phyloP scores from a whole-genome alignment of 148 eudicot genomes.

The Diospyros kaki region DNA sequence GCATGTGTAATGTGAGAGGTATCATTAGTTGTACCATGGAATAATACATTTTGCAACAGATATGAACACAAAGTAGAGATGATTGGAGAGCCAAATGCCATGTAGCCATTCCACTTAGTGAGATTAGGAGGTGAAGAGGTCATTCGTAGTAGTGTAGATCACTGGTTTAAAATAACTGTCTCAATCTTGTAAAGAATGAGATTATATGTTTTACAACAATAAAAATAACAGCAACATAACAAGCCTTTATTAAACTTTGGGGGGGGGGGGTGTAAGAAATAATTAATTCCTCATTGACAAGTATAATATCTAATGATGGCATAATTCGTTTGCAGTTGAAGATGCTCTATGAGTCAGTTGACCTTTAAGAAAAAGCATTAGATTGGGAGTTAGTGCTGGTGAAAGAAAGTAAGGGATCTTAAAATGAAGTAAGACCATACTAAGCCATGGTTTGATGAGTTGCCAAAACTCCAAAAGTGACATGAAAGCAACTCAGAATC shows the following conservation, averaged over 20 bases:
- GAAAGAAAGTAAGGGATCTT: background rate
- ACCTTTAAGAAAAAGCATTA: background rate
- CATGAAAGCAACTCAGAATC: too few species aligned
- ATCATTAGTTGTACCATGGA: background rate
- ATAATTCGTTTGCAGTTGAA: too few species aligned
- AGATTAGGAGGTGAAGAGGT: too few species aligned
- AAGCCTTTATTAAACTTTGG: too few species aligned
- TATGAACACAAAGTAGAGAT: background rate
- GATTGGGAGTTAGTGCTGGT: background rate
- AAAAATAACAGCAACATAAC: background rate
- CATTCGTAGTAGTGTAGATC: too few species aligned
- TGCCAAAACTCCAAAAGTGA: background rate
- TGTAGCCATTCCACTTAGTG: too few species aligned
- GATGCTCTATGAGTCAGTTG: background rate
- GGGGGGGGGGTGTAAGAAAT: too few species aligned
- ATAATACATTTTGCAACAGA: background rate
- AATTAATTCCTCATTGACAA: too few species aligned
- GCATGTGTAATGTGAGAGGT: slow-evolving; percentile 27
- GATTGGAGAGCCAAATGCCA: too few species aligned
- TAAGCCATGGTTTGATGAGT: background rate
- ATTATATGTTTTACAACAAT: background rate
- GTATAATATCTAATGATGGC: too few species aligned
- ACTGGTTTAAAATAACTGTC: background rate
- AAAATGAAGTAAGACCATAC: background rate
- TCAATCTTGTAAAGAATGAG: background rate